A percentile compares a stretch with the other conserved stretches of the same genome.
These are phyloP conservation scores for Chionographis japonica DNA, from an alignment of 106 monocot genomes.

Conservation along the genomic window DNA sequence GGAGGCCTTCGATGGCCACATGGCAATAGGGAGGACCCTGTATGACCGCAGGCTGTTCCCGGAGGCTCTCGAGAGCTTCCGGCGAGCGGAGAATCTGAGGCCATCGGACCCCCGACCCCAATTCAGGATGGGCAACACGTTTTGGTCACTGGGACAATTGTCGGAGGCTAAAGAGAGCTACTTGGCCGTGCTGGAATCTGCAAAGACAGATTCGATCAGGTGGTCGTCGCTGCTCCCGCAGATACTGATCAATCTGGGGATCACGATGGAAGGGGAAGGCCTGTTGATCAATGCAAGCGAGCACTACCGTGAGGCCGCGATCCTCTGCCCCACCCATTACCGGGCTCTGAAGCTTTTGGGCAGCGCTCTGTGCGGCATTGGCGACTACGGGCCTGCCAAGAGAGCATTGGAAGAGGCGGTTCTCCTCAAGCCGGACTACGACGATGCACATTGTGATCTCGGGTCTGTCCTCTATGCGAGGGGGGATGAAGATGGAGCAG, in stretches of 20 bases:
- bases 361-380: conserved; percentile 24
- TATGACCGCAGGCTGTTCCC: conserved; percentile 10
- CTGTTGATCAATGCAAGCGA: conserved; percentile 32
- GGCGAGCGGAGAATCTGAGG: conserved; percentile 11
- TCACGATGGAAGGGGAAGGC: conserved; percentile 26
- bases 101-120: conserved; percentile 18
- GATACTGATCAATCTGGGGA: conserved; percentile 37
- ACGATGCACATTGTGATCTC: conserved; percentile 41
- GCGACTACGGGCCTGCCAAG: conserved; percentile 18
- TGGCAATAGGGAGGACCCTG: conserved; percentile 28
- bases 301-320: conserved; percentile 35
- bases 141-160: conserved; percentile 2
- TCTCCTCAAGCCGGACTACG: conserved; percentile 17
- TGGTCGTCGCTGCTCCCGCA: conserved; percentile 32
- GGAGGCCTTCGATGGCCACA: conserved; percentile 27
- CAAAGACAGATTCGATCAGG: conserved; percentile 16
- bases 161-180: conserved; percentile 11
- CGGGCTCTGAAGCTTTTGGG: conserved; percentile 36
- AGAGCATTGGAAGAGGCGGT: conserved; percentile 30
- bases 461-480: conserved; percentile 27
- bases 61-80: conserved; percentile 21
- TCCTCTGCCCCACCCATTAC: conserved; percentile 31
- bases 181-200: conserved; percentile 13
- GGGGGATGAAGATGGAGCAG: conserved; percentile 24
- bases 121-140: conserved; percentile 13